Base-by-base conservation (phyloP, 106 monocot species). In the Apostasia shenzhenica region DNA sequence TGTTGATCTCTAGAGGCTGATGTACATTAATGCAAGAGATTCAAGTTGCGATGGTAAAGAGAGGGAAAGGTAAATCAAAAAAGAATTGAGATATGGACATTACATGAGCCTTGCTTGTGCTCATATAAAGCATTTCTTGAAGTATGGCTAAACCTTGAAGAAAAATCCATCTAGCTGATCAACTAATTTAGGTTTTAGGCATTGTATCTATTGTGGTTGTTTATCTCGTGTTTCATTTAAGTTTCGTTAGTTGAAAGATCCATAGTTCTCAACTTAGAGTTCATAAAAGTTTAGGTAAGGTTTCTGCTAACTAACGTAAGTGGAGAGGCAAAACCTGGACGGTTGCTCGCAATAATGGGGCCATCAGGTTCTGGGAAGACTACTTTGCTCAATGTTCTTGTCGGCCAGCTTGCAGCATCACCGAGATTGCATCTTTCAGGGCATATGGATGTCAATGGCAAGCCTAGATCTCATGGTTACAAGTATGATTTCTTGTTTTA, bases 301-400 rank as follows among this genome's bases (percentile, higher is more conserved):
- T 97, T 97, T 83, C 70, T 97, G 44, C 82, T 97, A 41, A 77
- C 86, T 26, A 83, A 89, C 83, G 87, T 92, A 55, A 81, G 82
- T 48, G 97, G 97, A 43, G 92, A 97, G 70, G 97, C 97, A 12
- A 92, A 89, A 72, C 87, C 97, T 1, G 92, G 97, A 69, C 82
- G 92, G 69, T 63, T 97, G 61, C 82, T 97, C 8, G 92, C 92
- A 14, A 84, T 97, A 61, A 97, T 97, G 97, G 97, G 97, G 48
- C 89, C 97, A 13, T 97, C 97, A 2, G 97, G 97, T n/a, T 86
- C 97, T 6, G 97, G 97, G 42, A 97, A 97, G 81, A 97, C 97
- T 2, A 92, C 97, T 67, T 74, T 97, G 71, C 86, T 97, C 72
- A 97, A 97, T 74, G 83, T 97, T n/a, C 92, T 97, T 14, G 97